Conservation (phyloP, 2,329 filamentous ascomycete genomes). For the Fusarium citri region DNA sequence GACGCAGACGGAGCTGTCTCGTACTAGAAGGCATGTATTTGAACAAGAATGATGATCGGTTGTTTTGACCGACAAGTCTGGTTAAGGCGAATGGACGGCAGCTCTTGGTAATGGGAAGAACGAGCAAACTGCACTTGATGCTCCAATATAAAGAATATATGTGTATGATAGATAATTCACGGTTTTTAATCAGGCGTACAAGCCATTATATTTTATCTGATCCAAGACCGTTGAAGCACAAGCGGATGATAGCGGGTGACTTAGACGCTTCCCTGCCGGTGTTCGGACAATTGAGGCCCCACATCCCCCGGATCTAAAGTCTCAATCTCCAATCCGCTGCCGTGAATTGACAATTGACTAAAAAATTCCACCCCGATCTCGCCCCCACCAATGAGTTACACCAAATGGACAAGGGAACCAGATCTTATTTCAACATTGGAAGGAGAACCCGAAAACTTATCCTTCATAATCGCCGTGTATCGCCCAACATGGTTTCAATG, state of each 20-base stretch:
- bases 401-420: slow-evolving; percentile 7
- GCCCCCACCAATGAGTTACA: slow-evolving; percentile 40
- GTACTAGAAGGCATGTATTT: slow-evolving; percentile 48
- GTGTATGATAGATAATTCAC: slow-evolving; percentile 1
- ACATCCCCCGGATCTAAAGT: slow-evolving; percentile 43
- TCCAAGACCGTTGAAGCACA: not conserved
- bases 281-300: slow-evolving; percentile 40
- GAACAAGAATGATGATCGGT: slow-evolving; percentile 25
- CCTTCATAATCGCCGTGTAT: slow-evolving; percentile 32
- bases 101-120: slow-evolving; percentile 38
- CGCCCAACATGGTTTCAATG: slow-evolving; percentile 61
- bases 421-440: slow-evolving; percentile 15
- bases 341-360: slow-evolving; percentile 51
- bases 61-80: slow-evolving; percentile 20
- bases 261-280: slow-evolving; percentile 26
- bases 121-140: slow-evolving; percentile 13
- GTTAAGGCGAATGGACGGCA: slow-evolving; percentile 25
- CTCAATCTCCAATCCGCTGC: slow-evolving; percentile 50
- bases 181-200: not conserved
- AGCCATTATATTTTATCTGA: not conserved
- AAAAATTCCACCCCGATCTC: slow-evolving; percentile 49
- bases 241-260: not conserved
- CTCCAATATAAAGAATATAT: not conserved
- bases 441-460: slow-evolving; percentile 32
- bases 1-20: slow-evolving; percentile 69